Evolutionary conservation across 2,329 filamentous ascomycete species (phyloP).

Genomic region (Fusarium bactridioides): DNA sequence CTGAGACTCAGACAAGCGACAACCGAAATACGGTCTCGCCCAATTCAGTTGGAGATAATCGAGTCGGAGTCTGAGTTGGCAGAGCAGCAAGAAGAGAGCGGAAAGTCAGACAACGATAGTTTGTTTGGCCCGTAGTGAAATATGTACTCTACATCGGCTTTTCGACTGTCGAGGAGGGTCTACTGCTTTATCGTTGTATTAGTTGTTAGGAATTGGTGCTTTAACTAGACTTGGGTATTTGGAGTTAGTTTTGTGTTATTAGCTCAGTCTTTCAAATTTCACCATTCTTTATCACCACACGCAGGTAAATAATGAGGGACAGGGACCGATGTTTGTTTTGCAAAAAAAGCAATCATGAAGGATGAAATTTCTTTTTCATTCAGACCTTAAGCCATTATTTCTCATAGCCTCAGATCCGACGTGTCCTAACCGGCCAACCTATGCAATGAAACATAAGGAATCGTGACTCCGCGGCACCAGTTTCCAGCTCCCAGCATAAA

Average conservation of each 20-base stretch:
- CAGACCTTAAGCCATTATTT: constrained; percentile 51
- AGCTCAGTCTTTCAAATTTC: not conserved
- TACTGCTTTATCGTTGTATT: not conserved
- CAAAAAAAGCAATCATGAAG: constrained; percentile 38
- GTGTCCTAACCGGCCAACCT: constrained; percentile 51
- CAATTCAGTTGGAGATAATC: not conserved
- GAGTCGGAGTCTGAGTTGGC: not conserved
- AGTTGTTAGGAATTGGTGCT: not conserved
- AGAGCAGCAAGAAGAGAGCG: not conserved
- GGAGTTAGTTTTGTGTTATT: not conserved
- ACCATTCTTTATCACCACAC: not conserved
- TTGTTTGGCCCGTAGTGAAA: not conserved
- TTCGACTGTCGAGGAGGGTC: not conserved
- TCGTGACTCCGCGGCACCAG: constrained; percentile 48
- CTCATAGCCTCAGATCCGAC: constrained; percentile 50
- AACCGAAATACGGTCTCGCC: not conserved
- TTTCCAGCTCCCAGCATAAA: constrained; percentile 40
- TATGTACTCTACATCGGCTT: not conserved
- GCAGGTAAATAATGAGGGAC: not conserved
- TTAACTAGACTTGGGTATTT: not conserved
- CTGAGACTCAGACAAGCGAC: not conserved
- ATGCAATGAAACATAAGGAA: constrained; percentile 50
- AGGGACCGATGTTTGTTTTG: constrained; percentile 1
- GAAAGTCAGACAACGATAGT: not conserved
- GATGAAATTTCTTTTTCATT: constrained; percentile 48